Percentiles rank a stretch among this genome's conserved stretches.
phyloP scores from a whole-genome alignment of 441 rosid genomes.

The Syzygium malaccense region DNA sequence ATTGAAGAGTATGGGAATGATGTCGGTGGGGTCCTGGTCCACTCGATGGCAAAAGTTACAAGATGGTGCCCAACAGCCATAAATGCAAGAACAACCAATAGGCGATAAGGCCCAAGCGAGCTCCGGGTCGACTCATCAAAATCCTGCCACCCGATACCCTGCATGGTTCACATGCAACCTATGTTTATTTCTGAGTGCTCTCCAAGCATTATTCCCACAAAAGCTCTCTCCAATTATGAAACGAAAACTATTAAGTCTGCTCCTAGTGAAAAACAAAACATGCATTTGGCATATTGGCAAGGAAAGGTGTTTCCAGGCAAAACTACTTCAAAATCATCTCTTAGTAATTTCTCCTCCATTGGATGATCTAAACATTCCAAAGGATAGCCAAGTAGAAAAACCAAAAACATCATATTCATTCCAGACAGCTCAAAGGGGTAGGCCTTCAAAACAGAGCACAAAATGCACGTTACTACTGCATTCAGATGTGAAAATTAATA shows the following conservation, averaged over 20 bases:
- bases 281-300: neutral
- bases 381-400: neutral
- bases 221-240: neutral
- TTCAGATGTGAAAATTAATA: neutral
- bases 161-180: constrained; percentile 4
- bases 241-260: neutral
- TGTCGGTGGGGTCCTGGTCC: neutral
- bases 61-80: constrained; percentile 71
- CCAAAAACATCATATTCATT: neutral
- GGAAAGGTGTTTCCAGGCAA: neutral
- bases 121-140: constrained; percentile 75
- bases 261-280: neutral
- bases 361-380: neutral
- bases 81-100: constrained; percentile 71
- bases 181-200: neutral
- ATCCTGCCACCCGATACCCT: constrained; percentile 84
- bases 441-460: neutral
- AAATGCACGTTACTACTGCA: neutral
- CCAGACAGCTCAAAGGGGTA: neutral
- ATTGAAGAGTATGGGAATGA: neutral
- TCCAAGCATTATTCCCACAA: neutral
- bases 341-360: neutral
- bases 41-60: constrained; percentile 17
- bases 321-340: neutral
- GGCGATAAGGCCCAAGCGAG: constrained; percentile 64